Evolutionary conservation across 352 stramenopile genomes (phyloP).

Genomic region (Phytopythium chamaehyphon): DNA sequence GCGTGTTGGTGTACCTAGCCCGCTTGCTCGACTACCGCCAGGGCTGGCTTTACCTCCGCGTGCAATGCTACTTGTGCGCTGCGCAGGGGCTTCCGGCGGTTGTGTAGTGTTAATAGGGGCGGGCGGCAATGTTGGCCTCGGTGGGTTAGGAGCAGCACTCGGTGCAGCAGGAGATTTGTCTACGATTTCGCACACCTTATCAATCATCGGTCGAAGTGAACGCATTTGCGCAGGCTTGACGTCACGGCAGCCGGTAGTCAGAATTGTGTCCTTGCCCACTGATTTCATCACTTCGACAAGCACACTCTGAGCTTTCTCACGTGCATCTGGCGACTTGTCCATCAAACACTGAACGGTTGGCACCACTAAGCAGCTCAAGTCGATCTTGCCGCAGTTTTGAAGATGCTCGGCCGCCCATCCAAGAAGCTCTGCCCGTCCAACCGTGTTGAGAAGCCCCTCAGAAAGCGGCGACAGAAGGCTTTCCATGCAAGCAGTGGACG

Average conservation of each 20-base stretch:
- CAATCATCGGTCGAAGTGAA: slow-evolving; percentile 77
- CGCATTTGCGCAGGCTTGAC: slow-evolving; percentile 87
- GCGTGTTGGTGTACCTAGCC: slow-evolving; percentile 12
- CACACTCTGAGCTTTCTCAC: slow-evolving; percentile 76
- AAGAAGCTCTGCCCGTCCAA: slow-evolving; percentile 74
- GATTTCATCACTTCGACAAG: slow-evolving; percentile 81
- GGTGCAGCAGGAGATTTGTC: slow-evolving; percentile 18
- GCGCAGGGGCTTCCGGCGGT: not conserved
- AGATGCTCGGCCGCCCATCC: slow-evolving; percentile 71
- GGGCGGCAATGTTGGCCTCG: slow-evolving; percentile 2
- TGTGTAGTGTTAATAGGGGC: not conserved
- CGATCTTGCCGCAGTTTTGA: slow-evolving; percentile 54
- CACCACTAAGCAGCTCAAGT: slow-evolving; percentile 59
- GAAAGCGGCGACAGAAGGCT: slow-evolving; percentile 62
- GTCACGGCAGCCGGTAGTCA: slow-evolving; percentile 69
- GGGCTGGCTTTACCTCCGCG: slow-evolving; percentile 8
- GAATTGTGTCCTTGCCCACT: slow-evolving; percentile 66
- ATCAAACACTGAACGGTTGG: slow-evolving; percentile 79
- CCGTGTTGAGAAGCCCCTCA: slow-evolving; percentile 69
- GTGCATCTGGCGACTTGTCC: slow-evolving; percentile 80
- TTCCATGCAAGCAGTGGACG: slow-evolving; percentile 60
- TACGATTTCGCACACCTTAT: slow-evolving; percentile 59
- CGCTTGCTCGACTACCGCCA: slow-evolving; percentile 19
- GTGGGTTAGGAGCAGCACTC: not conserved
- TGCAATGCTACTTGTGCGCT: slow-evolving; percentile 6